A percentile compares a stretch with the other conserved stretches of the same genome.
Evolutionary conservation across 176 grass and related monocot species (phyloP).

Genomic region (Sorghum bicolor): DNA sequence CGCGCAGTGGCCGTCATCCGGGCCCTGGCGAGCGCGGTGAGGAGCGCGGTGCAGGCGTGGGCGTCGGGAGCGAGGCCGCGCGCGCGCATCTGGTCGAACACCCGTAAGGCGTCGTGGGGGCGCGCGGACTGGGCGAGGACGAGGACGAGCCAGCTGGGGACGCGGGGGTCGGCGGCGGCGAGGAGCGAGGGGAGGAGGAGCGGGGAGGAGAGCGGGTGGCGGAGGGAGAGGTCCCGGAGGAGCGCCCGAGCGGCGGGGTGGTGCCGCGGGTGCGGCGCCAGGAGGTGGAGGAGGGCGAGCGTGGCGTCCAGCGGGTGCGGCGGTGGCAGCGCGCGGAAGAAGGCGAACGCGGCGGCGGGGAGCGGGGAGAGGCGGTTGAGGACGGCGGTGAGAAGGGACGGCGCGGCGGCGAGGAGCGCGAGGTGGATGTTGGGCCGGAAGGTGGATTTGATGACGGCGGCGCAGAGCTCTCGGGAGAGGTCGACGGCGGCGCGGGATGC

Average conservation of each 20-base stretch:
- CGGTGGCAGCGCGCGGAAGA: conserved; percentile 39
- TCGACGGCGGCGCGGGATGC: conserved; percentile 7
- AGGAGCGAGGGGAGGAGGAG: conserved; percentile 41
- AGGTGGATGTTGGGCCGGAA: conserved; percentile 5
- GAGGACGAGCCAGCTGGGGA: conserved; percentile 43
- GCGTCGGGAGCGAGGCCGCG: conserved; percentile 35
- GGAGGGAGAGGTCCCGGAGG: conserved; percentile 27
- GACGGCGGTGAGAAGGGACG: conserved; percentile 11
- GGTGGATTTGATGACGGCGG: conserved; percentile 29
- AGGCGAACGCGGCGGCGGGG: conserved; percentile 15
- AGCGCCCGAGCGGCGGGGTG: conserved; percentile 11
- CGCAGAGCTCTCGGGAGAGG: conserved; percentile 22
- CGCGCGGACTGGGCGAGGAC: conserved; percentile 16
- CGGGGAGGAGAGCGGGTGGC: conserved; percentile 37
- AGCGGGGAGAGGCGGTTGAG: conserved; percentile 29
- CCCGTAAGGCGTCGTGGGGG: conserved; percentile 23
- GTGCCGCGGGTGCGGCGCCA: conserved; percentile 34
- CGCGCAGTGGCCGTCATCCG: conserved; percentile 62
- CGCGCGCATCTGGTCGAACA: conserved; percentile 49
- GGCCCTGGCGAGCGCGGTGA: conserved; percentile 54
- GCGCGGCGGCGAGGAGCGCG: background rate
- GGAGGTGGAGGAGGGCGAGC: conserved; percentile 35
- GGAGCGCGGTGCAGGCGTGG: conserved; percentile 61
- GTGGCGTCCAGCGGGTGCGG: conserved; percentile 37
- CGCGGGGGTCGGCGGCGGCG: background rate